Percentiles rank a stretch among this genome's conserved stretches.
phyloP scores from a whole-genome alignment of 768 basidiomycete genomes.

The Tulasnella sp. region DNA sequence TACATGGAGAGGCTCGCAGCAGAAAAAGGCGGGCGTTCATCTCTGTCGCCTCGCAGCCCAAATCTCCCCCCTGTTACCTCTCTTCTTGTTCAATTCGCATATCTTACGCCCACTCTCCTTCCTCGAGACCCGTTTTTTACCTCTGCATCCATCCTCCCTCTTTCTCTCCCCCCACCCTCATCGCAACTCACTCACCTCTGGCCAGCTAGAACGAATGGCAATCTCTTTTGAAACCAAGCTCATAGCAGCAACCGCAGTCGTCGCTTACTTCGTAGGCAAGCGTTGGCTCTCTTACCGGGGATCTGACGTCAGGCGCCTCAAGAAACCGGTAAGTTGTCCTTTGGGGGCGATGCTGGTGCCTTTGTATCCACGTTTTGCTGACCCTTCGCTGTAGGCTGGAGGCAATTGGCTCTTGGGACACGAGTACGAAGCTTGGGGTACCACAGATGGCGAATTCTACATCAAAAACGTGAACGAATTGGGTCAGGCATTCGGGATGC shows the following conservation, averaged over 20 bases:
- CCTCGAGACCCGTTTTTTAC: not conserved
- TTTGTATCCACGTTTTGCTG: not conserved
- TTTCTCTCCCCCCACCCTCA: too few species aligned
- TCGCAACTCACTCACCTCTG: not conserved
- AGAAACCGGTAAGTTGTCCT: not conserved
- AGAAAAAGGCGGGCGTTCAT: not conserved
- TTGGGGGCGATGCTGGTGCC: too few species aligned
- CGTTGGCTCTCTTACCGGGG: not conserved
- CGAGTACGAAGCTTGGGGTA: constrained; percentile 22
- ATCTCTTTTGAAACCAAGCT: not conserved
- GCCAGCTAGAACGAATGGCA: not conserved
- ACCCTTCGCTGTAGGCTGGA: not conserved
- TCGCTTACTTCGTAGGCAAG: not conserved
- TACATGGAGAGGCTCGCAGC: not conserved
- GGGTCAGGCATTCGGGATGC: constrained; percentile 8
- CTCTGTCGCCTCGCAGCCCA: not conserved
- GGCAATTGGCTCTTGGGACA: constrained; percentile 26
- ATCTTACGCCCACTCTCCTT: not conserved
- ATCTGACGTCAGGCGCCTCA: not conserved
- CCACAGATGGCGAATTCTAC: constrained; percentile 22
- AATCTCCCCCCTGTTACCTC: not conserved
- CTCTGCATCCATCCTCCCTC: not conserved
- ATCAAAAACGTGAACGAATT: constrained; percentile 18
- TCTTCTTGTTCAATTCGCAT: not conserved
- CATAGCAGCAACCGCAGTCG: not conserved